phyloP scores from a whole-genome alignment of 1,284 basidiomycete genomes.

The Singerocomus rubriflavus region DNA sequence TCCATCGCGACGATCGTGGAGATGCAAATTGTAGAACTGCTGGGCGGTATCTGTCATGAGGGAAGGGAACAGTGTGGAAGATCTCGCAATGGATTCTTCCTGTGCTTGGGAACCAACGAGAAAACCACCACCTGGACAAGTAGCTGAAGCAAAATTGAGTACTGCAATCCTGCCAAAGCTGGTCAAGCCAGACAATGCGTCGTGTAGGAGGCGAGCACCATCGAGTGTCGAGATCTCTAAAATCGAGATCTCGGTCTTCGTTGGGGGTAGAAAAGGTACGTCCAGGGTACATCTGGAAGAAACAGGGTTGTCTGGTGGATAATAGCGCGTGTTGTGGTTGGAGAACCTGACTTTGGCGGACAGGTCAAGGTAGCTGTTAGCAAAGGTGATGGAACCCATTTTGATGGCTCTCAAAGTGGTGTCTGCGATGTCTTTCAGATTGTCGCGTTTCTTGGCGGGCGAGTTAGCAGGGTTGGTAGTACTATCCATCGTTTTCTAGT shows the following conservation, averaged over 20 bases:
- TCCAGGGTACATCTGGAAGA: slow-evolving; percentile 38
- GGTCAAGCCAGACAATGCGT: slow-evolving; percentile 19
- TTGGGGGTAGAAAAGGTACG: slow-evolving; percentile 8
- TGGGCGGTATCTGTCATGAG: slow-evolving; percentile 52
- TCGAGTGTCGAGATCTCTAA: slow-evolving; percentile 54
- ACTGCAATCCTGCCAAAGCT: slow-evolving; percentile 46
- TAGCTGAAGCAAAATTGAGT: slow-evolving; percentile 70
- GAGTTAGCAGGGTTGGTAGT: neutral
- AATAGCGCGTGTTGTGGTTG: slow-evolving; percentile 41
- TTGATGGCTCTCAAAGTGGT: slow-evolving; percentile 31
- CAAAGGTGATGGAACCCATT: slow-evolving; percentile 25
- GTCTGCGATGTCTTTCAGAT: slow-evolving; percentile 32
- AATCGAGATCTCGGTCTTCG: slow-evolving; percentile 38
- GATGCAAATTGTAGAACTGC: slow-evolving; percentile 57
- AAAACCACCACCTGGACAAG: slow-evolving; percentile 68
- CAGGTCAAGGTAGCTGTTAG: slow-evolving; percentile 31
- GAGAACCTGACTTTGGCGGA: slow-evolving; percentile 32
- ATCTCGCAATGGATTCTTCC: slow-evolving; percentile 70
- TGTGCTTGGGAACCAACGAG: slow-evolving; percentile 62
- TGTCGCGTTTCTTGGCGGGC: slow-evolving; percentile 9
- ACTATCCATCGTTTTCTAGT: too few relatives aligned
- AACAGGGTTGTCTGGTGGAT: slow-evolving; percentile 36
- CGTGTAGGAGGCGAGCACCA: slow-evolving; percentile 38
- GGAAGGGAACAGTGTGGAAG: slow-evolving; percentile 59
- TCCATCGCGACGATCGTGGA: slow-evolving; percentile 45